Evolutionary conservation across 1,284 basidiomycete genomes (phyloP).

Genomic region (Sanghuangporus baumii): DNA sequence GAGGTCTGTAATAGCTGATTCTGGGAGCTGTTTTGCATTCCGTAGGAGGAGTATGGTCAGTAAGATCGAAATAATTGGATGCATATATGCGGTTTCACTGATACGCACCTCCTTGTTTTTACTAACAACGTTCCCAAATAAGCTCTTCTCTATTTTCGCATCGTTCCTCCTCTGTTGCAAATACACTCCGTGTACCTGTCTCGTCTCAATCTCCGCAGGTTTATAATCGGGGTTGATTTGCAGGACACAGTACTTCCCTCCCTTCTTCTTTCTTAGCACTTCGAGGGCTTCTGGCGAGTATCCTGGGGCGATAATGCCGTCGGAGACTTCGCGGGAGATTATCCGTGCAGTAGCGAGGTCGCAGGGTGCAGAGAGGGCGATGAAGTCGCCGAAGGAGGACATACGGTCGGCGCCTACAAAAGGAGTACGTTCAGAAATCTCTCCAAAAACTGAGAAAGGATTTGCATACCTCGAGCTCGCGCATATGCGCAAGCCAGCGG

Average conservation of each 20-base stretch:
- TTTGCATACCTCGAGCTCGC: constrained; percentile 75
- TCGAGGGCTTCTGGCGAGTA: constrained; percentile 89
- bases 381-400: constrained; percentile 99
- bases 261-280: constrained; percentile 94
- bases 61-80: background rate
- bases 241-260: constrained; percentile 97
- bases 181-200: constrained; percentile 92
- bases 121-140: constrained; percentile 89
- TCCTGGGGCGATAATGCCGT: constrained; percentile 95
- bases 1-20: constrained; percentile 74
- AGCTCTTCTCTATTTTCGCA: constrained; percentile 74
- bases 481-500: constrained; percentile 93
- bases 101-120: constrained; percentile 73
- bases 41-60: background rate
- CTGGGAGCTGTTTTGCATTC: constrained; percentile 50
- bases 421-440: background rate
- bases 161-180: constrained; percentile 93
- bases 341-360: constrained; percentile 94
- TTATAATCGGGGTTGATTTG: constrained; percentile 85
- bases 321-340: constrained; percentile 96
- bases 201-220: constrained; percentile 80
- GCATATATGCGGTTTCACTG: background rate
- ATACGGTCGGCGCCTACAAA: constrained; percentile 88
- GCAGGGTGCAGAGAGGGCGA: constrained; percentile 89
- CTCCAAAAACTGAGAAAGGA: background rate